Percentiles rank a stretch among this genome's conserved stretches.
Evolutionary conservation across 1,284 basidiomycete genomes (phyloP).

Genomic region (Gomphus sp.): DNA sequence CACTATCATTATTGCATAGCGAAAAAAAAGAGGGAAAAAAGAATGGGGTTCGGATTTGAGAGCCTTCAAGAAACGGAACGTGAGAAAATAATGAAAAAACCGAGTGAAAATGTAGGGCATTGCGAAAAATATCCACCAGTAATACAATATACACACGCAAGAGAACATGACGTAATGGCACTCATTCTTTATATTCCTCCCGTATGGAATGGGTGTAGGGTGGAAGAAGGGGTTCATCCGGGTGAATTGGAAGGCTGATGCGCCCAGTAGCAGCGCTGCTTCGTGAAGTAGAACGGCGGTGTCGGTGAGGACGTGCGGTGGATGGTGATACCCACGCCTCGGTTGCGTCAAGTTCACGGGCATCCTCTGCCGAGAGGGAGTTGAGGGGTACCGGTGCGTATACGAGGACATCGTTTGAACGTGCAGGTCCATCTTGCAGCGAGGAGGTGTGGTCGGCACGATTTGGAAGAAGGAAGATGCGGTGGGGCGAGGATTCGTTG

Average conservation of each 20-base stretch:
- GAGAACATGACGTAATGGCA: neutral
- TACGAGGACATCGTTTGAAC: conserved; percentile 32
- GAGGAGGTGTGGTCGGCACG: conserved; percentile 18
- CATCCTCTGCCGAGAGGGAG: conserved; percentile 40
- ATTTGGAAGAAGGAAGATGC: conserved; percentile 46
- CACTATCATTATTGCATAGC: neutral
- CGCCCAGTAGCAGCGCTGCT: conserved; percentile 27
- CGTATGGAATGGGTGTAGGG: conserved; percentile 18
- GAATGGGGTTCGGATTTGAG: neutral
- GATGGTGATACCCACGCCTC: conserved; percentile 52
- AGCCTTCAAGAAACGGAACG: neutral
- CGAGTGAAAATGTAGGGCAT: neutral
- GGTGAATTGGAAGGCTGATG: conserved; percentile 34
- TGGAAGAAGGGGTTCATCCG: conserved; percentile 35
- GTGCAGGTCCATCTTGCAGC: conserved; percentile 14
- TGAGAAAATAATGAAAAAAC: neutral
- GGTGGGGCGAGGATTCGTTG: conserved; percentile 30
- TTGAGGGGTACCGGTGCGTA: conserved; percentile 59
- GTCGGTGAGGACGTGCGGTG: conserved; percentile 20
- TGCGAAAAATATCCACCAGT: neutral
- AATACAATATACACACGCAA: neutral
- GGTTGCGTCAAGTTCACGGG: conserved; percentile 45
- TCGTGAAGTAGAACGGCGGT: conserved; percentile 14
- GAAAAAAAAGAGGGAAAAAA: neutral
- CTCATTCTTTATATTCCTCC: neutral